Percentiles rank a stretch among this genome's conserved stretches.
Evolutionary conservation across 495 filamentous ascomycete species (phyloP).

Genomic region (Hapsidospora chrysogenum): DNA sequence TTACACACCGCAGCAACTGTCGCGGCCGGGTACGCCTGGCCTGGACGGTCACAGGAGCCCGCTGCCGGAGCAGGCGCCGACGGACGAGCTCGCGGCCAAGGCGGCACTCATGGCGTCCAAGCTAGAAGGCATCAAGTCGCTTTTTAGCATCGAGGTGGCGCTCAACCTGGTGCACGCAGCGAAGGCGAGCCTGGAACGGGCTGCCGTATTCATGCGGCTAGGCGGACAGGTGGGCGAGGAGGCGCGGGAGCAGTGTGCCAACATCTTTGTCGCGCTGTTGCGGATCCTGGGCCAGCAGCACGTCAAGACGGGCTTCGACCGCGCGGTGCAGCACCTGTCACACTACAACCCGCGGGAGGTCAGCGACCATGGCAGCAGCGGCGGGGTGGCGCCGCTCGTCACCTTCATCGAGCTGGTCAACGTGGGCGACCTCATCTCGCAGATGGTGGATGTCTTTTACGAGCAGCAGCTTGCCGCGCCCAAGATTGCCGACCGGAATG

Average conservation of each 20-base stretch:
- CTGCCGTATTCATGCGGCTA: conserved; percentile 61
- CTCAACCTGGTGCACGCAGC: conserved; percentile 75
- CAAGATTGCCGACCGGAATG: conserved; percentile 76
- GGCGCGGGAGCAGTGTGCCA: conserved; percentile 77
- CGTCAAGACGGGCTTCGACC: conserved; percentile 79
- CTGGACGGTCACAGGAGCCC: conserved; percentile 25
- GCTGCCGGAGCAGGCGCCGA: conserved; percentile 49
- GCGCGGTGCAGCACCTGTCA: conserved; percentile 78
- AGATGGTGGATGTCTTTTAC: conserved; percentile 99
- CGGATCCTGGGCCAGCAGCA: conserved; percentile 75
- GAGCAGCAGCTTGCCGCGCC: conserved; percentile 76
- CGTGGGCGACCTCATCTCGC: conserved; percentile 92
- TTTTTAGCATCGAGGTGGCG: conserved; percentile 95
- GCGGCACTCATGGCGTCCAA: conserved; percentile 90
- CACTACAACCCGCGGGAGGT: conserved; percentile 84
- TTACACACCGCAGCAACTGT: conserved; percentile 20
- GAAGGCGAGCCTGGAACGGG: conserved; percentile 78
- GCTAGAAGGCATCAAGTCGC: conserved; percentile 77
- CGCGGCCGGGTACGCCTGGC: conserved; percentile 29
- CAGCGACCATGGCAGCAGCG: conserved; percentile 41
- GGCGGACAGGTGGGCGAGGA: conserved; percentile 66
- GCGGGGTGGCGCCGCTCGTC: conserved; percentile 75
- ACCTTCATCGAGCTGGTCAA: conserved; percentile 97
- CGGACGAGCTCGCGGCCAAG: conserved; percentile 85
- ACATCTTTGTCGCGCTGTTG: conserved; percentile 72